Conservation (phyloP, 2,329 filamentous ascomycete genomes). For the Fusarium staphyleae region DNA sequence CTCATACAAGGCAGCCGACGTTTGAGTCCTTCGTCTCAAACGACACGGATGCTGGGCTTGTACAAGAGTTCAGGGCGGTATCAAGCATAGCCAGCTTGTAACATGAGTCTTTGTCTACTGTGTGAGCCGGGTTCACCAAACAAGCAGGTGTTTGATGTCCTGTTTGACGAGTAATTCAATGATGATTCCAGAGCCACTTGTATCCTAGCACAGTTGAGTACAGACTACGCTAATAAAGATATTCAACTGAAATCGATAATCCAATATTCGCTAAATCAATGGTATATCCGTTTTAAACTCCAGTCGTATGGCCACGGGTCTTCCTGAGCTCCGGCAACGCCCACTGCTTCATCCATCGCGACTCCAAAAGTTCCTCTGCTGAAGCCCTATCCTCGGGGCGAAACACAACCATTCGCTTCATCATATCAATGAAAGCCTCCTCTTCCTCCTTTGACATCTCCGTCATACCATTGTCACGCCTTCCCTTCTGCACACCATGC, state of each 20-base stretch:
- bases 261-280: constrained; percentile 18
- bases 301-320: constrained; percentile 8
- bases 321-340: constrained; percentile 30
- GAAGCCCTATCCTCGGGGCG: constrained; percentile 24
- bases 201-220: too few relatives aligned
- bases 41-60: too few relatives aligned
- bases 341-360: constrained; percentile 33
- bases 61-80: too few relatives aligned
- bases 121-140: too few relatives aligned
- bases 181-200: too few relatives aligned
- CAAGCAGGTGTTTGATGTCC: too few relatives aligned
- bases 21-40: too few relatives aligned
- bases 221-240: too few relatives aligned
- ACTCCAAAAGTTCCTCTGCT: constrained; percentile 25
- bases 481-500: constrained; percentile 27
- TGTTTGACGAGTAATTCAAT: too few relatives aligned
- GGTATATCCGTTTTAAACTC: constrained; percentile 10
- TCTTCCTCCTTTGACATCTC: constrained; percentile 27
- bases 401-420: constrained; percentile 31
- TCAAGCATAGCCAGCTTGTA: too few relatives aligned
- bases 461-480: constrained; percentile 26
- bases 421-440: constrained; percentile 31
- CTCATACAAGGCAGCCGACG: too few relatives aligned
- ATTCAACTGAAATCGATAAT: neutral
- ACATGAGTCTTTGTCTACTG: too few relatives aligned